A percentile compares a stretch with the other conserved stretches of the same genome.
phyloP scores from a whole-genome alignment of 2,329 filamentous ascomycete genomes.

The Colletotrichum eremochloae region DNA sequence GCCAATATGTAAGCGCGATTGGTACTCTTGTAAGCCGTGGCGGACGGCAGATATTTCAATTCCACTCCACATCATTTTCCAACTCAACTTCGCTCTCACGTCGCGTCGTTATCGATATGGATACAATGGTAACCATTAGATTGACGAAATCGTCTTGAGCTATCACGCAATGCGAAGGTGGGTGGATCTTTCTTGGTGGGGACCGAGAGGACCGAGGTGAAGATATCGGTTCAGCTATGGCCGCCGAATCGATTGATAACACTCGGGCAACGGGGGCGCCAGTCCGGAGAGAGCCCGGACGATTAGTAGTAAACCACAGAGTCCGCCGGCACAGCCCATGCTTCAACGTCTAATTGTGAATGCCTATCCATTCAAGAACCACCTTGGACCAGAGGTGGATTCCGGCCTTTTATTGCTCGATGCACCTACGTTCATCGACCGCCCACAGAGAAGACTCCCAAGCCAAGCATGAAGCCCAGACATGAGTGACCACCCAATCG shows the following conservation, averaged over 20 bases:
- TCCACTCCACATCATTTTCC: constrained; percentile 8
- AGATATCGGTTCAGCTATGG: constrained; percentile 28
- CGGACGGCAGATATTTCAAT: constrained; percentile 20
- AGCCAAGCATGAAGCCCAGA: too few species aligned
- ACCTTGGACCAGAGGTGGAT: too few species aligned
- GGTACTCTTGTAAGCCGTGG: background rate
- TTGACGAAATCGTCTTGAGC: constrained; percentile 34
- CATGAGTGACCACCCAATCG: too few species aligned
- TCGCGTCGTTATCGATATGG: constrained; percentile 29
- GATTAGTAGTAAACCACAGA: too few species aligned
- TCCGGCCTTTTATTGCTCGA: too few species aligned
- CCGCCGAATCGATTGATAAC: background rate
- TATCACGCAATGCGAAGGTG: constrained; percentile 37
- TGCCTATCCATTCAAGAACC: too few species aligned
- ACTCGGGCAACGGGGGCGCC: too few species aligned
- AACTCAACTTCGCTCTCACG: background rate
- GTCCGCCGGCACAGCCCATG: too few species aligned
- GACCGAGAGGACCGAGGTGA: constrained; percentile 26
- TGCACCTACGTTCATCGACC: too few species aligned
- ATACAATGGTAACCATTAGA: constrained; percentile 11
- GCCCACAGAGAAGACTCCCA: too few species aligned
- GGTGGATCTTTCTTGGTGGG: constrained; percentile 29
- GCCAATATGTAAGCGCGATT: background rate
- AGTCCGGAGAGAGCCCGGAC: too few species aligned
- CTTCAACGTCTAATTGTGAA: too few species aligned